Percentiles rank a stretch among this genome's conserved stretches.
Conservation (phyloP, 768 basidiomycete species). For the Thelephora ganbajun region DNA sequence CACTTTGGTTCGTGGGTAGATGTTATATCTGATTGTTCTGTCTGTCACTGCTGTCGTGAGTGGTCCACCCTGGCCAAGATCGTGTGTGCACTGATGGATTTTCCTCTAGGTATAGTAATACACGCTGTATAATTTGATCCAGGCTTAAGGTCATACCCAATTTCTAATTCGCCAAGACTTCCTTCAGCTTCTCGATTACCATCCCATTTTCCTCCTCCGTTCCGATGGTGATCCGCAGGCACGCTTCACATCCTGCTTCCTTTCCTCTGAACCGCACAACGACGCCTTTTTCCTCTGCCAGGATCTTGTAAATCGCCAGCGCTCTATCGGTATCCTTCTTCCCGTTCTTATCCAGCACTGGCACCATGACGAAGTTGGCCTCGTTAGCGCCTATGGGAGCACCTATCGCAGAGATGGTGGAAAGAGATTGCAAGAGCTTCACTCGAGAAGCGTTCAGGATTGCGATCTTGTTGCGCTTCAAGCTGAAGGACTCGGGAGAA, state of each 20-base stretch:
- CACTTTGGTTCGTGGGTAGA: conserved; percentile 12
- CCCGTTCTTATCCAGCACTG: conserved; percentile 40
- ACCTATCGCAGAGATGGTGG: conserved; percentile 32
- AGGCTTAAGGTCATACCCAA: too few species aligned
- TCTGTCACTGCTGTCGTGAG: neutral
- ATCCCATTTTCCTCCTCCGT: conserved; percentile 63
- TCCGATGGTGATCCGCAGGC: conserved; percentile 83
- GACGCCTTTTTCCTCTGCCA: conserved; percentile 77
- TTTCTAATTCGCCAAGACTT: conserved; percentile 22
- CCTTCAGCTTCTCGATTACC: conserved; percentile 39
- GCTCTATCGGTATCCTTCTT: conserved; percentile 50
- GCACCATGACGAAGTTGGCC: conserved; percentile 84
- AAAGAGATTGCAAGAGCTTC: conserved; percentile 36
- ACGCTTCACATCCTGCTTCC: conserved; percentile 78
- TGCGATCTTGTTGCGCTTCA: conserved; percentile 52
- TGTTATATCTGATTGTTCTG: neutral
- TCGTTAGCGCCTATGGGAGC: conserved; percentile 63
- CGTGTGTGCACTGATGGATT: neutral
- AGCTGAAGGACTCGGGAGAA: conserved; percentile 40
- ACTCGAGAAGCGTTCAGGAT: conserved; percentile 46
- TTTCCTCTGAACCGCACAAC: conserved; percentile 85
- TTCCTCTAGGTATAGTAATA: too few species aligned
- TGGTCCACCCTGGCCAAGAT: neutral
- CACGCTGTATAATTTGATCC: too few species aligned
- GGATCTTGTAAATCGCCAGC: conserved; percentile 51